Evolutionary conservation across 2,329 filamentous ascomycete genomes (phyloP).

Genomic region (Drechslerella coelobrocha): DNA sequence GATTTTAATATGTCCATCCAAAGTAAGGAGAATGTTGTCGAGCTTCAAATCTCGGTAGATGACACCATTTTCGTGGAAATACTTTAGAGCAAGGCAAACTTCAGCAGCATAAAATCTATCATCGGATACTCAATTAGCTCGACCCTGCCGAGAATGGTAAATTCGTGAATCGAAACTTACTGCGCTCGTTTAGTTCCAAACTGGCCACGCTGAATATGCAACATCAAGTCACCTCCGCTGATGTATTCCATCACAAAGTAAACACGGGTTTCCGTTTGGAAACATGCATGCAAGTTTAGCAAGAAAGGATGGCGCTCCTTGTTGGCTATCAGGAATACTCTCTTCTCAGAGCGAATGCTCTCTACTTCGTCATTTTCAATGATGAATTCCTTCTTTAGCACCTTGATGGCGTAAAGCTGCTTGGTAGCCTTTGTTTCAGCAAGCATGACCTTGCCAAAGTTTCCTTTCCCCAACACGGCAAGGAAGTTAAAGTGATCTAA

Average conservation of each 20-base stretch:
- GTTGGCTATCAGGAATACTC: slow-evolving; percentile 95
- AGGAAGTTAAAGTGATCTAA: slow-evolving; percentile 99
- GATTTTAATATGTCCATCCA: slow-evolving; percentile 98
- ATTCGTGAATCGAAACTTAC: slow-evolving; percentile 64
- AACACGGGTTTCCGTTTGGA: slow-evolving; percentile 96
- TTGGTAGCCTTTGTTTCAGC: slow-evolving; percentile 93
- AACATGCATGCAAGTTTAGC: slow-evolving; percentile 93
- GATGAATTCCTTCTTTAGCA: slow-evolving; percentile 99
- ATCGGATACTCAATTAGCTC: slow-evolving; percentile 51
- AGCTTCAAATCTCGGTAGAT: slow-evolving; percentile 87
- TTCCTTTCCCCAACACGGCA: slow-evolving; percentile 96
- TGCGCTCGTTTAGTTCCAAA: slow-evolving; percentile 96
- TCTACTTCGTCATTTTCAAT: slow-evolving; percentile 99
- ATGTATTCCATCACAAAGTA: slow-evolving; percentile 99
- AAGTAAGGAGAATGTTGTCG: slow-evolving; percentile 87
- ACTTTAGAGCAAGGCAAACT: slow-evolving; percentile 95
- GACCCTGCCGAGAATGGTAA: slow-evolving; percentile 24
- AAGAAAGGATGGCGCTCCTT: slow-evolving; percentile 96
- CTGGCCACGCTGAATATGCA: slow-evolving; percentile 96
- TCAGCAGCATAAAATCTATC: slow-evolving; percentile 92
- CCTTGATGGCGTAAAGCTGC: slow-evolving; percentile 96
- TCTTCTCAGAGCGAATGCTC: slow-evolving; percentile 95
- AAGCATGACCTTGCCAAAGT: slow-evolving; percentile 99
- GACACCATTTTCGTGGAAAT: slow-evolving; percentile 99
- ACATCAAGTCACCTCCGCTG: slow-evolving; percentile 96